Base-by-base conservation (phyloP, 78 protist genomes). In the Dictyostelium capitatum region DNA sequence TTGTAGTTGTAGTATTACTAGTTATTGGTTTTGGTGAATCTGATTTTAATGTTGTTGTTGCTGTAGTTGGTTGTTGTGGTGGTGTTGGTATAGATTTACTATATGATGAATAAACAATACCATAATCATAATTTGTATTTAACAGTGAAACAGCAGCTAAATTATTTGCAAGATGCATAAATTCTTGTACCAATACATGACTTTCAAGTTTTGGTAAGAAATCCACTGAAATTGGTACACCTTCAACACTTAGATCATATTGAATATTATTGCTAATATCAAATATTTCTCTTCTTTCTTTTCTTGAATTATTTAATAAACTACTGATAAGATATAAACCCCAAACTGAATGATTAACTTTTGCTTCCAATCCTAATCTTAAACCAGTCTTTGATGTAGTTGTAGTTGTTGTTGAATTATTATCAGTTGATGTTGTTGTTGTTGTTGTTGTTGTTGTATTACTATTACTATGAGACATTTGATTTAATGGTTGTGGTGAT, bases 131-230 rank as follows among this genome's bases (percentile, higher is more conserved):
- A 20, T 62, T 80, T 47, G 67, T 77, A 43, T 46, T 64, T 6
- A 87, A 30, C 17, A 87, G 25, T 6, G 93, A 74, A 30, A 77
- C 54, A 7, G 93, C 93, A 4, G 93, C 93, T 20, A 87, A 32
- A 64, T 87, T 87, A 32, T 87, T 87, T 7, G 93, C 93, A 25
- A 87, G 43, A 77, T 87, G 93, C 93, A 87, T 87, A 43, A 75
- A 87, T 54, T 87, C 93, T 50, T 87, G 93, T 11, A 87, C 93
- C 19, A 87, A 53, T 20, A 87, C 84, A 56, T 87, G 93, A 51
- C 84, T 77, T 23, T 87, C 93, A 0, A 87, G 79, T 25, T 87
- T 87, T 47, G 93, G 93, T 4, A 87, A 62, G 46, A 64, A 67
- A 43, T 87, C 79, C 17, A 87, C 74, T 5, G 50, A 25, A 32